Evolutionary conservation across 129 eudicot genomes (phyloP).

Genomic region (carrot (Daucus carota)): DNA sequence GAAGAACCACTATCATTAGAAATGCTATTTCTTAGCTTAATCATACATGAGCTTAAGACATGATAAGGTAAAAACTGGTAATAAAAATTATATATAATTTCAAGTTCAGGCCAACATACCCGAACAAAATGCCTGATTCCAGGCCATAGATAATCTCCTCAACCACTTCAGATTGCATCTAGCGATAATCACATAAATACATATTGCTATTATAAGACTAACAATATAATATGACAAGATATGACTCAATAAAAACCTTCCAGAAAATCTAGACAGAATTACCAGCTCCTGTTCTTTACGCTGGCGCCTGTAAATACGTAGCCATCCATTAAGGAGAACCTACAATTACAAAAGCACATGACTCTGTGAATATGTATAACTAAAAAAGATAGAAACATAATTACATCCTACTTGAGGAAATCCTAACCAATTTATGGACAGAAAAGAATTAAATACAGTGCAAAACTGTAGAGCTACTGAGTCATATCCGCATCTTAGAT

Average conservation of each 20-base stretch:
- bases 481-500: not conserved
- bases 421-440: not conserved
- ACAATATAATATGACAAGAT: not conserved
- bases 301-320: slow-evolving; percentile 91
- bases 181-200: slow-evolving; percentile 10
- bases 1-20: not conserved
- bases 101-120: slow-evolving; percentile 37
- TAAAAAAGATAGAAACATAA: not conserved
- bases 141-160: slow-evolving; percentile 94
- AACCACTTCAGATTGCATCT: slow-evolving; percentile 99
- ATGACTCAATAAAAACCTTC: not conserved
- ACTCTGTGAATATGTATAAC: not conserved
- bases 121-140: slow-evolving; percentile 96
- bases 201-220: slow-evolving; percentile 14
- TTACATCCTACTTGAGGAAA: not conserved
- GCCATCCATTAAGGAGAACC: slow-evolving; percentile 95
- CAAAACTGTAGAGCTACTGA: not conserved
- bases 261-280: slow-evolving; percentile 10
- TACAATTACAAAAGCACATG: slow-evolving; percentile 20
- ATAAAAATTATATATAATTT: not conserved
- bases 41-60: not conserved
- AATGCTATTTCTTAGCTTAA: not conserved
- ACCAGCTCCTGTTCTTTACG: slow-evolving; percentile 96
- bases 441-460: slow-evolving; percentile 2
- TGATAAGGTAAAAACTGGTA: not conserved